Conservation (phyloP, 2,329 filamentous ascomycete species). For the Paraconiothyrium brasiliense region DNA sequence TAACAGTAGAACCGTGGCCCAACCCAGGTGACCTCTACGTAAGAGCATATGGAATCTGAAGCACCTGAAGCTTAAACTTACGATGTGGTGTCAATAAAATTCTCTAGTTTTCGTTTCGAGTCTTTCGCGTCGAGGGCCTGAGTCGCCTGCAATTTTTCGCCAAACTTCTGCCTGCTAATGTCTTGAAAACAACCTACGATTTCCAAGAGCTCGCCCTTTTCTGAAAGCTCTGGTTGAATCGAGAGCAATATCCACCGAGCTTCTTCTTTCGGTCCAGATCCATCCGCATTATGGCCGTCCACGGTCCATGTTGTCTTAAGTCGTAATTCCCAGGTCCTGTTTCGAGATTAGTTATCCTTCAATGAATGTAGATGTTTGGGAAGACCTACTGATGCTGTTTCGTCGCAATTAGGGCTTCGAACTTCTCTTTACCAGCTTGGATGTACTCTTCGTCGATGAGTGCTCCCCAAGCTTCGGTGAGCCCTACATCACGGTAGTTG, state of each 20-base stretch:
- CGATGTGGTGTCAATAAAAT: conserved; percentile 47
- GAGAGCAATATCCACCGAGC: conserved; percentile 44
- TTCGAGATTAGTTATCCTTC: conserved; percentile 16
- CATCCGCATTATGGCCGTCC: conserved; percentile 22
- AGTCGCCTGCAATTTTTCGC: conserved; percentile 31
- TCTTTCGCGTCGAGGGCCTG: conserved; percentile 42
- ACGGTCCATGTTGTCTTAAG: conserved; percentile 49
- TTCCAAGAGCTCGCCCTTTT: conserved; percentile 34
- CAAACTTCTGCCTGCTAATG: conserved; percentile 50
- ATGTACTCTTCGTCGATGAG: conserved; percentile 30
- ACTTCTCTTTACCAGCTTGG: conserved; percentile 25
- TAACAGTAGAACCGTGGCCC: too few species aligned
- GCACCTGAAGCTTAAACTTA: conserved; percentile 6
- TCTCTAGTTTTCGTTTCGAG: conserved; percentile 21
- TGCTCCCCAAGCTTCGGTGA: conserved; percentile 29
- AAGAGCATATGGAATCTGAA: neutral
- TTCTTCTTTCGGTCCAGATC: conserved; percentile 23
- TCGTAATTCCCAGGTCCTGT: conserved; percentile 50
- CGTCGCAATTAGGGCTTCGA: conserved; percentile 23
- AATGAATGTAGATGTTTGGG: neutral
- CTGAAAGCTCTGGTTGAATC: conserved; percentile 37
- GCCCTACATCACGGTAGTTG: conserved; percentile 32
- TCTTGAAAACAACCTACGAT: conserved; percentile 50
- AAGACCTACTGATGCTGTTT: conserved; percentile 30
- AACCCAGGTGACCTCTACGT: neutral